A percentile compares a stretch with the other conserved stretches of the same genome.
phyloP scores from a whole-genome alignment of 2,329 filamentous ascomycete genomes.

The Xylaria sp. region DNA sequence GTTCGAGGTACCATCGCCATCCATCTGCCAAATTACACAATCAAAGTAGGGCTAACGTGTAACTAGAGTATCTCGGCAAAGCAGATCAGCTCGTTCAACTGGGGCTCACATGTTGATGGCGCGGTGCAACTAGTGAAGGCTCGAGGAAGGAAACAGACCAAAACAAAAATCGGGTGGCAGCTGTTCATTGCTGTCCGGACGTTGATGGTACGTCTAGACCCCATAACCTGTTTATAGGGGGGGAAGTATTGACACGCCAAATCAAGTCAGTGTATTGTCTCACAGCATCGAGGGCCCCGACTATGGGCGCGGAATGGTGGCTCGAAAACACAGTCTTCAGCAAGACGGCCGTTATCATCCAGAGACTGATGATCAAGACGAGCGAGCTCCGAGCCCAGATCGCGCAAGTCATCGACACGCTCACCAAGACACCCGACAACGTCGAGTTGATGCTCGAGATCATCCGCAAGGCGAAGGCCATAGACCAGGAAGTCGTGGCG shows the following conservation, averaged over 20 bases:
- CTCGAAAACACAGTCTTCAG: conserved; percentile 64
- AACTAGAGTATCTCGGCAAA: conserved; percentile 63
- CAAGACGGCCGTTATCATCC: conserved; percentile 59
- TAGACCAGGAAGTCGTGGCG: conserved; percentile 63
- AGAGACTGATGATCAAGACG: conserved; percentile 64
- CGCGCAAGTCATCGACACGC: conserved; percentile 60
- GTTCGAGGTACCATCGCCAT: conserved; percentile 61
- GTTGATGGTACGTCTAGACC: conserved; percentile 63
- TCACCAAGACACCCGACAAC: conserved; percentile 60
- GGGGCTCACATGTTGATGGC: conserved; percentile 73
- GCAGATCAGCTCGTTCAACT: conserved; percentile 65
- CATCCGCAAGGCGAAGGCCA: conserved; percentile 61
- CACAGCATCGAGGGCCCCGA: conserved; percentile 62
- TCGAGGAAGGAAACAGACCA: conserved; percentile 65
- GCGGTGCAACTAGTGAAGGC: conserved; percentile 70
- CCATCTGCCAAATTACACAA: not conserved
- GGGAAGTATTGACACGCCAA: not conserved
- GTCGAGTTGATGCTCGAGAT: conserved; percentile 63
- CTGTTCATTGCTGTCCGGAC: conserved; percentile 70
- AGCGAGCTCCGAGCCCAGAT: conserved; percentile 67
- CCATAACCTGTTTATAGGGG: not conserved
- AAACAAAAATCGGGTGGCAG: conserved; percentile 63
- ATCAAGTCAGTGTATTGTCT: conserved; percentile 65
- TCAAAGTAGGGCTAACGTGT: not conserved
- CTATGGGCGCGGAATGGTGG: conserved; percentile 70